Evolutionary conservation across 768 basidiomycete species (phyloP), one percentile per base, ranked within the genome.

Genomic region (Scleroderma bovista): DNA sequence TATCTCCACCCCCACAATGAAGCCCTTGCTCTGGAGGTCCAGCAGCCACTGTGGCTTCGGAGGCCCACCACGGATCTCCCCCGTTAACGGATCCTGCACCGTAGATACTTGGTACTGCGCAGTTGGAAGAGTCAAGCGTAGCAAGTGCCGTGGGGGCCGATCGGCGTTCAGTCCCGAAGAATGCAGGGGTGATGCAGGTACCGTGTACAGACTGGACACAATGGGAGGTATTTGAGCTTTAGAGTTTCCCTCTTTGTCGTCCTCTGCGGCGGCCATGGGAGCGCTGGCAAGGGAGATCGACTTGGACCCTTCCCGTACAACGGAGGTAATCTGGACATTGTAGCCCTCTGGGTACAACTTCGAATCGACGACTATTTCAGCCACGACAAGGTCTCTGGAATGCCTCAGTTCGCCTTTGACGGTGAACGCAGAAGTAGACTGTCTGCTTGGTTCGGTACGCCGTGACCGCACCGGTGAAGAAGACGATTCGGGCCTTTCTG

Each of bases 261-360:
- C 58, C 17, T 55, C 55, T n/a, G 61, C 58, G n/a, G 57, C 44
- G 4, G 46, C 51, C n/a, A 44, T 51, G 50, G 50, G 23, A 16
- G 53, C 49, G 23, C 52, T 54, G 31, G 60, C 63, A 20, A 72
- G 64, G 29, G 73, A 60, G 15, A 82, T 64, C 2, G 60, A 67
- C 37, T 63, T 61, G 16, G 65, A 65, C 10, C 59, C 55, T 51
- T 73, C 71, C 44, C 75, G 70, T 53, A 75, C 64, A 20, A 59
- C 65, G 22, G 80, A 81, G 41, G 60, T 60, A 38, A 83, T 59
- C 3, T 62, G 53, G 23, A 88, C 72, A 23, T 75, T 72, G 53
- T 89, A 92, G n/a, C 89, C 89, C 37, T 77, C 75, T 0, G 85
- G 80, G 67, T 88, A 93, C 51, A 88, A 70, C 63, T 85, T 86